Evolutionary conservation across 2,329 filamentous ascomycete genomes (phyloP), one percentile per base, ranked within the genome.

Genomic region (Knoxdaviesia capensis): DNA sequence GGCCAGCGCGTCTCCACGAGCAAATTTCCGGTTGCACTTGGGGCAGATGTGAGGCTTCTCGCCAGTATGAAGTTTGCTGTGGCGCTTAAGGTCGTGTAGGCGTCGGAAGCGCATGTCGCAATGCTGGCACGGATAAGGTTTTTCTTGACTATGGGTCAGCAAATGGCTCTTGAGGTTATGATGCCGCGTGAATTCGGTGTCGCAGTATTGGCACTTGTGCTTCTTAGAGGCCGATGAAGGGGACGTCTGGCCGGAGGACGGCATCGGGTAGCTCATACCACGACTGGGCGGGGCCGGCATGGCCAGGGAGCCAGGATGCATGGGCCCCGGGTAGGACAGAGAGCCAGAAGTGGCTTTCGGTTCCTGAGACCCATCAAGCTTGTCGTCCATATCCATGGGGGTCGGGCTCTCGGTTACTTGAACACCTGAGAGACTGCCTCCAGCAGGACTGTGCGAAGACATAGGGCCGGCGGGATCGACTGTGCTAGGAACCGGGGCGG

Each of bases 91-190:
- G 54, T 98, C 90, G 56, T 98, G 90, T 41, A 96, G 67, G 48
- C 90, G 77, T 43, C 90, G 75, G 59, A 98, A 98, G 41, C 88
- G 77, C 58, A 90, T 83, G 51, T 88, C 75, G 57, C 90, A 98
- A n/a, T 83, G 85, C 47, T 84, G 78, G 56, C 90, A 98, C 31
- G 90, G 74, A 54, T 90, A 98, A 0, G 90, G 90, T 60, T 98
- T 98, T 59, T 98, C 90, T 65, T 98, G 88, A 53, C 87, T 94
- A 59, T 96, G 90, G 1, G 90, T 96, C 55, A 98, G 73, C 44
- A 98, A 71, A 62, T 98, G 90, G 51, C 86, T 94, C 63, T 96
- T 98, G 31, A 96, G 71, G 53, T 98, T 96, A 57, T 96, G 90
- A 56, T 96, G 90, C 38, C 90, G 76, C 31, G 90, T 98, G 51